phyloP scores from a whole-genome alignment of 163 green algal species.

The Scenedesmus sp. region DNA sequence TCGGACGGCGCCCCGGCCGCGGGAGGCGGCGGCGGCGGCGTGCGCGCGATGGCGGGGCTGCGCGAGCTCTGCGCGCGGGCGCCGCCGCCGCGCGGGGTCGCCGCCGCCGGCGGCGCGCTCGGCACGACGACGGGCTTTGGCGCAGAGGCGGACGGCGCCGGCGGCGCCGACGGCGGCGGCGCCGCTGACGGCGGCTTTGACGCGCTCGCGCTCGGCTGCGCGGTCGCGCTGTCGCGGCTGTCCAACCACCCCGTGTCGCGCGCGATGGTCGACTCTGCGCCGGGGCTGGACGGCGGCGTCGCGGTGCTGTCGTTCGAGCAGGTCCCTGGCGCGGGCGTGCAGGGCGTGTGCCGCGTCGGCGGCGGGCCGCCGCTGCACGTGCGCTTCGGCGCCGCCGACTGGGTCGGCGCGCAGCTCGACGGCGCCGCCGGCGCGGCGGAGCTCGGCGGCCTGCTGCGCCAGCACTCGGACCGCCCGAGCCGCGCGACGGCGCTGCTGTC shows the following conservation, averaged over 20 bases:
- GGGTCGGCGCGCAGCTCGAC: conserved; percentile 8
- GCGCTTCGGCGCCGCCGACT: conserved; percentile 58
- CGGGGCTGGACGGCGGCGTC: conserved; percentile 28
- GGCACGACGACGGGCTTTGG: conserved; percentile 12
- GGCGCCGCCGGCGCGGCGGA: not conserved
- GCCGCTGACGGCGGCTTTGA: conserved; percentile 39
- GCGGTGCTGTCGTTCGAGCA: conserved; percentile 45
- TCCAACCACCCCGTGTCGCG: conserved; percentile 88
- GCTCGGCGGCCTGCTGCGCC: conserved; percentile 12
- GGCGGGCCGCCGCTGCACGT: conserved; percentile 43
- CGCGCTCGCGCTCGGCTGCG: conserved; percentile 67
- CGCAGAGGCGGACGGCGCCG: not conserved
- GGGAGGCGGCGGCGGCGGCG: not conserved
- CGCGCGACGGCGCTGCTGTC: conserved; percentile 13
- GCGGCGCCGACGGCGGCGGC: conserved; percentile 13
- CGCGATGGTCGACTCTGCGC: conserved; percentile 59
- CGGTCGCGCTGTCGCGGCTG: conserved; percentile 79
- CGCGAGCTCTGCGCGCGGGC: not conserved
- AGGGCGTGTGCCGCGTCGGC: conserved; percentile 51
- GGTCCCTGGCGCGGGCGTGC: conserved; percentile 56
- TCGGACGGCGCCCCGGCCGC: not conserved
- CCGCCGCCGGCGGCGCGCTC: not conserved
- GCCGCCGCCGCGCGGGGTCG: not conserved
- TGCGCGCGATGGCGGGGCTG: not conserved
- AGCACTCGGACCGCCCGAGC: conserved; percentile 25